Base-by-base conservation (phyloP, 352 stramenopile species). In the Pythium chondricola region DNA sequence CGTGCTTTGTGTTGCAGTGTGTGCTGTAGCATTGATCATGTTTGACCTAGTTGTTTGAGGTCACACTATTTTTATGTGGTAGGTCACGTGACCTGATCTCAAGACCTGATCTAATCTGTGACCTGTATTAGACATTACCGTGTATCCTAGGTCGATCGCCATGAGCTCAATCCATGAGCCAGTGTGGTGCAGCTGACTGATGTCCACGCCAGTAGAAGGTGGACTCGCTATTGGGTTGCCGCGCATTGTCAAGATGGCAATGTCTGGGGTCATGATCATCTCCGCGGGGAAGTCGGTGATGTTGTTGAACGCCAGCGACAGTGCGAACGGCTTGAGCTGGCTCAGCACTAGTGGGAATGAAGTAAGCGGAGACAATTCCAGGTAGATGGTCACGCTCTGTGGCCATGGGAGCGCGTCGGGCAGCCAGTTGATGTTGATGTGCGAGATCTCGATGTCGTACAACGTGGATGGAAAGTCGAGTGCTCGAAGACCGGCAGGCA, bases 371-470 rank as follows among this genome's bases (percentile, higher is more conserved):
- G 18, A 30, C 18, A 30, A 49, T 27, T 58, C 50, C 0, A 58
- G 13, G 8, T 38, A 58, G 1, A 58, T 30, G 9, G 32, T 39
- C 21, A 58, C n/a, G 4, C 22, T 22, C 20, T 38, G 31, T 14
- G 41, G 50, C 50, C 50, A 58, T 5, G 16, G 43, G 10, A 59
- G 43, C 6, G 50, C 22, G 9, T 52, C 36, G 0, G 51, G 51
- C 1, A 59, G 24, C 35, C 5, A 20, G 6, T 30, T 11, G n/a
- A 61, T 18, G 22, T 57, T 62, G 0, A 47, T 44, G 8, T 16
- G 21, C 3, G 21, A 51, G 27, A 62, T 27, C 35, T 57, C 46
- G 32, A 56, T 30, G 27, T 56, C 54, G 0, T n/a, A 11, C 2
- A 62, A 20, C 3, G 21, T 9, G 3, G 4, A 6, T 0, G 54